Evolutionary conservation across 495 filamentous ascomycete genomes (phyloP).

Genomic region (Peziza echinospora): DNA sequence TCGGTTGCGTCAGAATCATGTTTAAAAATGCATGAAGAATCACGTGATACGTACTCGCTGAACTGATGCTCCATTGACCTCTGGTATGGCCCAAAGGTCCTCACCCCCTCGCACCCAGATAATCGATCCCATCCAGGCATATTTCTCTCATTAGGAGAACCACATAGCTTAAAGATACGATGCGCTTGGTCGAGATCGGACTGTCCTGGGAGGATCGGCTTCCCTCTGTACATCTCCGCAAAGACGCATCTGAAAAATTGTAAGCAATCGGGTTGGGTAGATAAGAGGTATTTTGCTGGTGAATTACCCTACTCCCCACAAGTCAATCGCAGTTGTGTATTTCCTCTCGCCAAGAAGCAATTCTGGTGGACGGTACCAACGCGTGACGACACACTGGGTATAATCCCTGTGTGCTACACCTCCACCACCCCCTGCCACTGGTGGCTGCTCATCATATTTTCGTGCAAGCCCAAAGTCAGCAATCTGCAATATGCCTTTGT

Average conservation of each 20-base stretch:
- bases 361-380: constrained; percentile 95
- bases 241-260: constrained; percentile 56
- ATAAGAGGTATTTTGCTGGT: background rate
- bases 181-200: constrained; percentile 78
- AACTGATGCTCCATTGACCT: constrained; percentile 52
- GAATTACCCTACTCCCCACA: constrained; percentile 87
- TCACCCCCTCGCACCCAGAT: constrained; percentile 59
- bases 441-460: constrained; percentile 73
- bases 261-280: constrained; percentile 1
- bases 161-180: constrained; percentile 82
- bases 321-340: constrained; percentile 91
- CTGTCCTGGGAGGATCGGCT: constrained; percentile 74
- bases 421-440: constrained; percentile 54
- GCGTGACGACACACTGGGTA: constrained; percentile 80
- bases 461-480: constrained; percentile 91
- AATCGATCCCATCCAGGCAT: constrained; percentile 83
- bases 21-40: constrained; percentile 2
- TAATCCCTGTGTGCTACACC: constrained; percentile 79
- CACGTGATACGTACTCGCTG: constrained; percentile 31
- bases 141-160: constrained; percentile 66
- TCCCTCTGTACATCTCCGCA: constrained; percentile 90
- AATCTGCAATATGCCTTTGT: constrained; percentile 81
- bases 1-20: constrained; percentile 8
- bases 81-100: constrained; percentile 36
- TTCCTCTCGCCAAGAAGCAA: constrained; percentile 61